Percentiles rank a stretch among this genome's conserved stretches.
Evolutionary conservation across 225 moss, liverwort and hornwort species (phyloP).

Genomic region (Sphagnum contortum): DNA sequence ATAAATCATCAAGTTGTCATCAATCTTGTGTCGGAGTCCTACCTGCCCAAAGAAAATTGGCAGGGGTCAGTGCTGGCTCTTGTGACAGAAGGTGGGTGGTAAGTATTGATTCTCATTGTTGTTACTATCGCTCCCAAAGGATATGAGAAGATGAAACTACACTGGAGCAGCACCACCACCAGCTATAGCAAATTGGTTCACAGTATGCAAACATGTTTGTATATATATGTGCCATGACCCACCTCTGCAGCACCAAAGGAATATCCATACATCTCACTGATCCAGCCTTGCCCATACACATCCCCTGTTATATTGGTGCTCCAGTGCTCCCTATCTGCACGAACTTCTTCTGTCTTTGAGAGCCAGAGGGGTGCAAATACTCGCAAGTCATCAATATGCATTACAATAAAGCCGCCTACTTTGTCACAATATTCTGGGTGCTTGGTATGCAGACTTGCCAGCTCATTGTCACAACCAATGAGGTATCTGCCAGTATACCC

Average conservation of each 20-base stretch:
- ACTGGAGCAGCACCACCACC: no score
- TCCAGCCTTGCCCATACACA: conserved; percentile 83
- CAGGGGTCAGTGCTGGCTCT: no score
- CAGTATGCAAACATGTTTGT: no score
- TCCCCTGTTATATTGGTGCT: conserved; percentile 75
- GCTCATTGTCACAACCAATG: conserved; percentile 84
- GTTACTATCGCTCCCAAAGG: no score
- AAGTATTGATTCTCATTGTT: no score
- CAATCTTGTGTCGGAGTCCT: conserved; percentile 74
- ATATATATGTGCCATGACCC: neutral
- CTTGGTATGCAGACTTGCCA: conserved; percentile 75
- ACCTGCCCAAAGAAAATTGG: conserved; percentile 33
- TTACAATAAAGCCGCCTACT: conserved; percentile 85
- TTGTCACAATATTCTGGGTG: conserved; percentile 90
- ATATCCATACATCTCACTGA: conserved; percentile 99
- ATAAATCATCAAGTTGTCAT: conserved; percentile 83
- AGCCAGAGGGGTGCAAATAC: conserved; percentile 94
- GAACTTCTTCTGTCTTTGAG: conserved; percentile 89
- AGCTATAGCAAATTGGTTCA: no score
- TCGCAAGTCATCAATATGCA: conserved; percentile 86
- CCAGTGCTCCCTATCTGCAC: conserved; percentile 76
- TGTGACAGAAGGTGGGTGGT: no score
- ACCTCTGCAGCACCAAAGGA: conserved; percentile 95
- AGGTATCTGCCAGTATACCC: conserved; percentile 52
- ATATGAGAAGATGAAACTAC: no score